Conservation (phyloP, 805 yeast genomes). For the Cyberlindnera saturnus region DNA sequence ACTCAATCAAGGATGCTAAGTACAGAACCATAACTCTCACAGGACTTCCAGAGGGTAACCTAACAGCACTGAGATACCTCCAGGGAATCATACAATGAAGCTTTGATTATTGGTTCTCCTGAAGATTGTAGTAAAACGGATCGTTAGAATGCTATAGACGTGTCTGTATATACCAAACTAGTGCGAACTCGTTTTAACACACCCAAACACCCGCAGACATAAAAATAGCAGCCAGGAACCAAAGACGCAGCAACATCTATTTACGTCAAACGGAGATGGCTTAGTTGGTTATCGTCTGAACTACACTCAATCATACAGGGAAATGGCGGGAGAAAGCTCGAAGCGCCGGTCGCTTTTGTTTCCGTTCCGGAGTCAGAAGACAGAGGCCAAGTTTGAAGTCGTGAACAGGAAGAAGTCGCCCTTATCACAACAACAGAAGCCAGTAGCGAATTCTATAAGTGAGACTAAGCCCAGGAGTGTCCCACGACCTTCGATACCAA, state of each 20-base stretch:
- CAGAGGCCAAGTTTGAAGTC: constrained; percentile 21
- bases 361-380: constrained; percentile 17
- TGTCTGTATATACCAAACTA: no score
- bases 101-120: background rate
- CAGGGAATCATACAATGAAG: background rate
- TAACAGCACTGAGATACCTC: constrained; percentile 12
- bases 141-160: no score
- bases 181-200: no score
- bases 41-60: constrained; percentile 12
- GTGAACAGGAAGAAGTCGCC: constrained; percentile 23
- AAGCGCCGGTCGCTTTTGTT: constrained; percentile 22
- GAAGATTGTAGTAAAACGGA: background rate
- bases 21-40: constrained; percentile 10
- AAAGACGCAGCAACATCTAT: no score
- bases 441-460: background rate
- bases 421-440: background rate
- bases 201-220: no score
- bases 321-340: constrained; percentile 9
- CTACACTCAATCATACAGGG: background rate
- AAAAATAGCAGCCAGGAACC: no score
- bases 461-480: no score
- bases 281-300: background rate
- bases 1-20: constrained; percentile 5
- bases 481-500: background rate
- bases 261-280: no score